Evolutionary conservation across 257 asterid genomes (phyloP).

Genomic region (Fraxinus quadrangulata): DNA sequence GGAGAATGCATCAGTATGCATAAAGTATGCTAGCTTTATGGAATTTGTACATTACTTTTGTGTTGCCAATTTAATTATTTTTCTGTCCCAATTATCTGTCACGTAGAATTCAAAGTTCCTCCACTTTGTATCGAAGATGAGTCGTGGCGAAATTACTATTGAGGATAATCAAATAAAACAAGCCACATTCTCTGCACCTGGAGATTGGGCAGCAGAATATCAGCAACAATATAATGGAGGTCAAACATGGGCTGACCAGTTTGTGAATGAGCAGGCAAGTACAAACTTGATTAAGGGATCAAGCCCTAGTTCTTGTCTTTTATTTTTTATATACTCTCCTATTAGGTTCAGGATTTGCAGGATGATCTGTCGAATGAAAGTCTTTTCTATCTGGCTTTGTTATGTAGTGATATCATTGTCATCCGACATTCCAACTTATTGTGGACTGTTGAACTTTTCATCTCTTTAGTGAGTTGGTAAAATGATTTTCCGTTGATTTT

Average conservation of each 20-base stretch:
- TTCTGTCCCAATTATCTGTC: slow-evolving; percentile 25
- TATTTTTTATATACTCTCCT: slow-evolving; percentile 13
- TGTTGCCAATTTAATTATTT: slow-evolving; percentile 18
- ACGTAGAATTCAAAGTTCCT: slow-evolving; percentile 88
- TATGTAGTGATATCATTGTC: slow-evolving; percentile 12
- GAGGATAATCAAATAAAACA: slow-evolving; percentile 93
- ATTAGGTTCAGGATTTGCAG: slow-evolving; percentile 5
- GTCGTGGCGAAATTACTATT: slow-evolving; percentile 92
- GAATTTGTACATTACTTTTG: slow-evolving; percentile 4
- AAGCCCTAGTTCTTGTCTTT: not conserved
- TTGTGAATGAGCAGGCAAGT: slow-evolving; percentile 81
- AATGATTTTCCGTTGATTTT: slow-evolving; percentile 1
- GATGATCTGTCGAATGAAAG: not conserved
- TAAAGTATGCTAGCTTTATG: slow-evolving; percentile 16
- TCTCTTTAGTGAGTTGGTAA: not conserved
- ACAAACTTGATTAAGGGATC: slow-evolving; percentile 19
- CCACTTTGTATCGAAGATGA: slow-evolving; percentile 98
- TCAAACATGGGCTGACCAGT: slow-evolving; percentile 93
- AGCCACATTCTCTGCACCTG: slow-evolving; percentile 62
- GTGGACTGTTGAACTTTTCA: slow-evolving; percentile 6
- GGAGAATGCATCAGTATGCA: slow-evolving; percentile 16
- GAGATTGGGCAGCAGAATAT: slow-evolving; percentile 93
- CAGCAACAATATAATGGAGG: slow-evolving; percentile 77
- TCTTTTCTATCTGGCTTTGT: slow-evolving; percentile 2
- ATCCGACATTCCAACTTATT: not conserved